Base-by-base conservation (phyloP, 306 rosid genomes). In the Cucumis hystrix region DNA sequence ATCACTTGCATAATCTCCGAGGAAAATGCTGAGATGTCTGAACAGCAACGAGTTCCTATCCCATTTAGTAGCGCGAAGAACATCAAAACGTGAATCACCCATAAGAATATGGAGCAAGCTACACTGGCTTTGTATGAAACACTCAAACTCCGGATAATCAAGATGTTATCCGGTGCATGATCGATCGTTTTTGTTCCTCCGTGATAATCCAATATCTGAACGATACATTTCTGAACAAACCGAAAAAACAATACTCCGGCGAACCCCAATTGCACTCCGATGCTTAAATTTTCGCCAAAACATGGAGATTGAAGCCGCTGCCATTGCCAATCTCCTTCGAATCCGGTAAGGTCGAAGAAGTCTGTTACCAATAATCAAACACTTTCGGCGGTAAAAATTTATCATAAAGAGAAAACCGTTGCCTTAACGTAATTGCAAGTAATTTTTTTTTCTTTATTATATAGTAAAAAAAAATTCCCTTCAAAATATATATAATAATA, bases 1-100 rank as follows among this genome's bases (percentile, higher is more conserved):
- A 87, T 37, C 63, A 89, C 85, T 69, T 82, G 89, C 79, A 84
- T 6, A 71, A 74, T 83, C 84, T 94, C 95, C 37, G 95, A 94
- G 18, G 88, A 39, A 58, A 64, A 75, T 16, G 85, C 81, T 74
- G 59, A 12, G 70, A 79, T 61, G 77, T 63, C 82, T 7, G 81
- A 79, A 33, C 69, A 77, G 71, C 98, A 92, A 15, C 79, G 81
- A 52, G 84, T 80, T 78, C 74, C 89, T 23, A 49, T 74, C 61
- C 91, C 91, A 69, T 87, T 79, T 39, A 84, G 70, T 70, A 84
- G 69, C 52, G 82, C 47, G 28, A 83, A 17, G 14, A 92, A 79
- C 84, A 84, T 68, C 43, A 80, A 71, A 71, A 83, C 62, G 78
- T 83, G 96, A 40, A 79, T 66, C 15, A 33, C 82, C 74, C 88